These are phyloP conservation scores for Globisporangium emineosum DNA, from an alignment of 352 stramenopile species.

Conservation along the genomic window DNA sequence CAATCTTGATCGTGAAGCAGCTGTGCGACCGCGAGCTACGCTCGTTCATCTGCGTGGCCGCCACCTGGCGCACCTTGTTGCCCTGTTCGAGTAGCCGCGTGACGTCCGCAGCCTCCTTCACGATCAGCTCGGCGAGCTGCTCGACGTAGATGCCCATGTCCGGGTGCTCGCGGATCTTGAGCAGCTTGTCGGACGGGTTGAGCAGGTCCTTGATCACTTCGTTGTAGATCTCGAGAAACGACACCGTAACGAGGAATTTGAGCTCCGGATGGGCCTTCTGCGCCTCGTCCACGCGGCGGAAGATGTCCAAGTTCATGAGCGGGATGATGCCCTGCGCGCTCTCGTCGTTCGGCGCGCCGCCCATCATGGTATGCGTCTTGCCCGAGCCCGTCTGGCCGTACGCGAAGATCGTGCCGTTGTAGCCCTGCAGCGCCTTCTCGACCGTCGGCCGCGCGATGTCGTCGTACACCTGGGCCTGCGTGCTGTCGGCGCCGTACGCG, in stretches of 20 bases:
- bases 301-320: slow-evolving; percentile 87
- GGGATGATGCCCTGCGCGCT: slow-evolving; percentile 76
- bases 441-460: slow-evolving; percentile 75
- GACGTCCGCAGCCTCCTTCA: slow-evolving; percentile 76
- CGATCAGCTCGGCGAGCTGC: slow-evolving; percentile 84
- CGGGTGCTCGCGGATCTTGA: slow-evolving; percentile 91
- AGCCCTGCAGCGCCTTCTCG: slow-evolving; percentile 72
- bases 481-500: slow-evolving; percentile 68
- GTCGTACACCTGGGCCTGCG: slow-evolving; percentile 79
- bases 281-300: slow-evolving; percentile 44
- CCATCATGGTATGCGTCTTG: slow-evolving; percentile 91
- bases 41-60: slow-evolving; percentile 92
- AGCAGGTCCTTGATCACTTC: slow-evolving; percentile 93
- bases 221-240: slow-evolving; percentile 96
- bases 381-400: slow-evolving; percentile 76
- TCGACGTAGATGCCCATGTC: slow-evolving; percentile 94
- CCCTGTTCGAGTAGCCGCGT: slow-evolving; percentile 84
- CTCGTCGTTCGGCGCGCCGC: slow-evolving; percentile 38
- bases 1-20: slow-evolving; percentile 91
- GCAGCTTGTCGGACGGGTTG: slow-evolving; percentile 88
- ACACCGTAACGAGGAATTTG: slow-evolving; percentile 89
- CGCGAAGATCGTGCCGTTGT: slow-evolving; percentile 81
- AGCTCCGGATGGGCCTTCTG: slow-evolving; percentile 29
- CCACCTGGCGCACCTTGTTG: slow-evolving; percentile 86
- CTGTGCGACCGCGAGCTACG: slow-evolving; percentile 86